These are phyloP conservation scores for Eucalyptus virginea DNA, from an alignment of 345 rosid genomes.

Conservation along the genomic window DNA sequence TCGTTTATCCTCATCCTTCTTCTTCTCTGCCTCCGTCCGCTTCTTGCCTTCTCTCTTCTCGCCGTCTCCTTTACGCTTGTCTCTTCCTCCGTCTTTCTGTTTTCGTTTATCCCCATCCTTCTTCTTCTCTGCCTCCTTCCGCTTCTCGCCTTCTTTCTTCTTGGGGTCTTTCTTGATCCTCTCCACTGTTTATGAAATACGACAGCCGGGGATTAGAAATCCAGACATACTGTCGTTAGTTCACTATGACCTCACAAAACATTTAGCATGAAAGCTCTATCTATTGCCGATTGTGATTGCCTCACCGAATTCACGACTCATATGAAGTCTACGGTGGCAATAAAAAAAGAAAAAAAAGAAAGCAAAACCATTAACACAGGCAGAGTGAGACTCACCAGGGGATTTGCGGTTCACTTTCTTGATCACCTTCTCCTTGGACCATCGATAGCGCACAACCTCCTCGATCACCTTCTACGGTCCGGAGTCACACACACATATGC, in stretches of 20 bases:
- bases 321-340: not conserved
- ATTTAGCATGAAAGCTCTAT: not conserved
- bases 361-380: constrained; percentile 1
- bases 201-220: not conserved
- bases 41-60: not conserved
- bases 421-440: constrained; percentile 5
- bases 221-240: not conserved
- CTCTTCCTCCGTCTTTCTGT: not conserved
- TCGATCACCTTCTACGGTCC: constrained; percentile 2
- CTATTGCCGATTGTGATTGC: not conserved
- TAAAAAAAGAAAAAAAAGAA: constrained; percentile 17
- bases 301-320: not conserved
- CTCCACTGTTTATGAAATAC: not conserved
- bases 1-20: not conserved
- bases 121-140: not conserved
- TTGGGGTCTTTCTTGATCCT: constrained; percentile 4
- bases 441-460: not conserved
- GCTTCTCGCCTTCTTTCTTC: not conserved
- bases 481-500: not conserved
- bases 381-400: constrained; percentile 9
- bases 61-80: not conserved
- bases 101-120: not conserved
- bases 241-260: not conserved
- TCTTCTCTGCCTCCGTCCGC: not conserved
- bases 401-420: constrained; percentile 13